Conservation (phyloP, 2,329 filamentous ascomycete species). For the Alternaria ventricosa region DNA sequence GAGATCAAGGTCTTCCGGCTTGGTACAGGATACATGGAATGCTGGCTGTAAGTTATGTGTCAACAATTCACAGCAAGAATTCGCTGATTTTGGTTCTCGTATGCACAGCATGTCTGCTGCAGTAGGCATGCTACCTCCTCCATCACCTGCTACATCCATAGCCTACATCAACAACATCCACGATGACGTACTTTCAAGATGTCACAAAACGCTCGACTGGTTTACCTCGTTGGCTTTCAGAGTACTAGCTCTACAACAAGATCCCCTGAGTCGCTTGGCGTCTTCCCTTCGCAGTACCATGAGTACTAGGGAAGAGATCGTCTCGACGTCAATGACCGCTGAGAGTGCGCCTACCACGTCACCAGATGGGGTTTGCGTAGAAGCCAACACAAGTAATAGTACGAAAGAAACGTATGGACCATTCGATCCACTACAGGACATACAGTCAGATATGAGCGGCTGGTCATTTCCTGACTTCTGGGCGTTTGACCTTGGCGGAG, state of each 20-base stretch:
- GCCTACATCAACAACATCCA: constrained; percentile 20
- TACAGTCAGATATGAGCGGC: constrained; percentile 36
- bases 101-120: constrained; percentile 31
- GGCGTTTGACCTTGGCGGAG: constrained; percentile 42
- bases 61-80: background rate
- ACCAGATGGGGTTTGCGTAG: constrained; percentile 15
- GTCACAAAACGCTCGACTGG: constrained; percentile 33
- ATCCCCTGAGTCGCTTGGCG: constrained; percentile 30
- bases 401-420: constrained; percentile 14
- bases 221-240: constrained; percentile 37
- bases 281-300: constrained; percentile 28
- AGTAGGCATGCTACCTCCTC: constrained; percentile 36
- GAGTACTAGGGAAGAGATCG: constrained; percentile 1
- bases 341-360: constrained; percentile 9
- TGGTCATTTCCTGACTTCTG: constrained; percentile 47
- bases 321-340: background rate
- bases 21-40: constrained; percentile 47
- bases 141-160: constrained; percentile 23
- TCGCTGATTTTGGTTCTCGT: background rate
- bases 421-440: constrained; percentile 35
- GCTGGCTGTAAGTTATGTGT: constrained; percentile 26
- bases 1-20: constrained; percentile 45
- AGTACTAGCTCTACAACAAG: constrained; percentile 41
- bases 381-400: background rate
- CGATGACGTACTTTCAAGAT: constrained; percentile 29